A percentile compares a stretch with the other conserved stretches of the same genome.
phyloP scores from a whole-genome alignment of 2,329 filamentous ascomycete genomes.

The Colletotrichum sp. region DNA sequence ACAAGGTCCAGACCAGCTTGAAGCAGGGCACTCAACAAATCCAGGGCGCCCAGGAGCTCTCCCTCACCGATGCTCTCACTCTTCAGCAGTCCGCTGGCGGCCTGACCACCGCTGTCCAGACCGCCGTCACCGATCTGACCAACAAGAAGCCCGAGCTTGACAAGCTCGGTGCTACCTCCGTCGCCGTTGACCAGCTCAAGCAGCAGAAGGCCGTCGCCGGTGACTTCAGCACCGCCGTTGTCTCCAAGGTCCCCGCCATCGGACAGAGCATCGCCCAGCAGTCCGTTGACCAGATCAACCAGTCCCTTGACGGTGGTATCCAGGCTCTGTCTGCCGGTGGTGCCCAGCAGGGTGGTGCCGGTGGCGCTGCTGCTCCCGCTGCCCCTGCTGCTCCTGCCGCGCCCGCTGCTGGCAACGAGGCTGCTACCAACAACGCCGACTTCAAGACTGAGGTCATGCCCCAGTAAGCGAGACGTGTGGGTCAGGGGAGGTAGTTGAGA shows the following conservation, averaged over 20 bases:
- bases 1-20: constrained; percentile 21
- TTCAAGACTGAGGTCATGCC: constrained; percentile 16
- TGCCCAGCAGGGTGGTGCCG: not conserved
- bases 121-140: constrained; percentile 23
- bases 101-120: constrained; percentile 26
- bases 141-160: constrained; percentile 30
- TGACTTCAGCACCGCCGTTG: constrained; percentile 27
- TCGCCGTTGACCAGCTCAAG: constrained; percentile 27
- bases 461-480: not conserved
- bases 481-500: not conserved
- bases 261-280: constrained; percentile 31
- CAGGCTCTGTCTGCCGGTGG: constrained; percentile 10
- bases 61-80: constrained; percentile 25
- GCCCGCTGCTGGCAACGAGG: not conserved
- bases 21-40: constrained; percentile 29
- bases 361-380: not conserved
- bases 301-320: constrained; percentile 25
- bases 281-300: constrained; percentile 27
- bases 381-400: not conserved
- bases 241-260: constrained; percentile 30
- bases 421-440: not conserved
- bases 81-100: constrained; percentile 24
- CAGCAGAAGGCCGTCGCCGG: constrained; percentile 24
- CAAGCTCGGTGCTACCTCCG: constrained; percentile 27
- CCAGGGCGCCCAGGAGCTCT: constrained; percentile 26